Evolutionary conservation across 805 yeast species (phyloP).

Genomic region (Yamadazyma takamatsuzukensis): DNA sequence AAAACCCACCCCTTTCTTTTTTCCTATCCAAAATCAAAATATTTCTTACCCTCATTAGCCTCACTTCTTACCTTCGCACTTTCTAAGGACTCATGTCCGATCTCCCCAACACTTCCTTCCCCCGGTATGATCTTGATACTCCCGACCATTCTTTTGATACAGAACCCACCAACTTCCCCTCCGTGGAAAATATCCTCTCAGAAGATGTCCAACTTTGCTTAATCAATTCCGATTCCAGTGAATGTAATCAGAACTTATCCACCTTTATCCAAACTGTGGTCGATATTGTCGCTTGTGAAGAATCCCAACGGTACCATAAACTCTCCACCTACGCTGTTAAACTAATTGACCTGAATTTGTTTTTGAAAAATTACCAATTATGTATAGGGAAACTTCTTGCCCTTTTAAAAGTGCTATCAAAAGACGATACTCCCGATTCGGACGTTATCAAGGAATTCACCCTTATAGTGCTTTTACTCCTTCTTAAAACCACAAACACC

Average conservation of each 20-base stretch:
- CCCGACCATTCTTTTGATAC: not conserved
- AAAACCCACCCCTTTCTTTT: no score
- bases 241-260: conserved; percentile 37
- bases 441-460: conserved; percentile 28
- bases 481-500: no score
- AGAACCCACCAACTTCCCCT: not conserved
- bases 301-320: conserved; percentile 22
- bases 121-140: not conserved
- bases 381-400: conserved; percentile 39
- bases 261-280: conserved; percentile 28
- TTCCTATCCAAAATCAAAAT: no score
- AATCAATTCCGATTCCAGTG: conserved; percentile 36
- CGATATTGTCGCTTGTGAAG: conserved; percentile 20
- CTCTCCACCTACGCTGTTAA: conserved; percentile 32
- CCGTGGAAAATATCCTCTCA: conserved; percentile 4
- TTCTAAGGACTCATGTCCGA: no score
- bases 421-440: not conserved
- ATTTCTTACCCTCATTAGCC: no score
- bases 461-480: conserved; percentile 28
- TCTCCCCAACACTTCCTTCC: not conserved
- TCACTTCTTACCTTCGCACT: no score
- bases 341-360: conserved; percentile 34
- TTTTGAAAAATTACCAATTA: conserved; percentile 30
- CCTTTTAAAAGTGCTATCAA: conserved; percentile 25
- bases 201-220: conserved; percentile 14